Conservation (phyloP, 164 flowering plant species). For the Annona squamosa region DNA sequence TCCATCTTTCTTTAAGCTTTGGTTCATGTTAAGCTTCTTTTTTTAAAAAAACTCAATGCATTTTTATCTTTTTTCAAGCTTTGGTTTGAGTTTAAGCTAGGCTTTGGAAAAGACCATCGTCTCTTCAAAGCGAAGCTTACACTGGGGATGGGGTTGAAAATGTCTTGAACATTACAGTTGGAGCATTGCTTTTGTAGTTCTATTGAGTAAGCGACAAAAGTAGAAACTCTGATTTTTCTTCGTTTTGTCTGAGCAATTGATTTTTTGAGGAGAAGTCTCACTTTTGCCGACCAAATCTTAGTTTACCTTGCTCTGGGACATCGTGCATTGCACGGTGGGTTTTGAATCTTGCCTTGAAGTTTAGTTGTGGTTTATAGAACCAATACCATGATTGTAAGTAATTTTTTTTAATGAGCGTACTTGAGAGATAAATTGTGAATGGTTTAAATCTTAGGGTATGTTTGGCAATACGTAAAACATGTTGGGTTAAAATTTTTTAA, state of each 20-base stretch:
- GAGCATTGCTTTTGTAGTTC: background rate
- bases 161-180: background rate
- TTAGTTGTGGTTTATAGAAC: too few relatives aligned
- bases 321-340: too few relatives aligned
- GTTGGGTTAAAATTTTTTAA: too few relatives aligned
- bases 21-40: too few relatives aligned
- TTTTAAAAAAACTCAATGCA: too few relatives aligned
- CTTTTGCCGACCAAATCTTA: background rate
- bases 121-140: slow-evolving; percentile 70
- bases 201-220: background rate
- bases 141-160: background rate
- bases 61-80: background rate
- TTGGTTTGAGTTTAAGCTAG: background rate
- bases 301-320: too few relatives aligned
- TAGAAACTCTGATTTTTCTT: background rate
- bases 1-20: background rate
- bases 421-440: too few relatives aligned
- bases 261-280: background rate
- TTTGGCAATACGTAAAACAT: too few relatives aligned
- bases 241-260: background rate
- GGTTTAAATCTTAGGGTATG: too few relatives aligned
- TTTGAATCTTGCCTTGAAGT: too few relatives aligned
- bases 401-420: too few relatives aligned
- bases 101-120: slow-evolving; percentile 29
- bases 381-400: too few relatives aligned